These are phyloP conservation scores for Paecilomyces formosus DNA, from an alignment of 2,329 filamentous ascomycete species.

Conservation along the genomic window DNA sequence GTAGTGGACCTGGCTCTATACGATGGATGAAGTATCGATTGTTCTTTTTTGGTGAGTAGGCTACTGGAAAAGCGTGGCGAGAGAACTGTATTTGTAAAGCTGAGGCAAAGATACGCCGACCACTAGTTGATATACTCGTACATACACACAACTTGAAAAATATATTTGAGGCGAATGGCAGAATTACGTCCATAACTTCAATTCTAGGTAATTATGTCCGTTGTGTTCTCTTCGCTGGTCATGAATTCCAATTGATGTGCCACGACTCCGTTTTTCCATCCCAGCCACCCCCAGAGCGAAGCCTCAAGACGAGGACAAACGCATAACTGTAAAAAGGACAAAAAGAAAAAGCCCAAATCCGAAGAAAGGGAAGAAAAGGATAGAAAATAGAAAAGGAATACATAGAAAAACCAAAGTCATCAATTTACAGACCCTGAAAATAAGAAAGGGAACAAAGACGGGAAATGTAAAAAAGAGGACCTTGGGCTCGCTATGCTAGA, in stretches of 20 bases:
- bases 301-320: neutral
- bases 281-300: neutral
- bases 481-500: slow-evolving; percentile 32
- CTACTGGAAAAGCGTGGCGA: too few species aligned
- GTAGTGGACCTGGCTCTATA: too few species aligned
- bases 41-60: too few species aligned
- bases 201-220: neutral
- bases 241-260: neutral
- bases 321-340: neutral
- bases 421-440: slow-evolving; percentile 1
- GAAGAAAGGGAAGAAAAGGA: neutral
- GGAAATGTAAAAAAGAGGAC: slow-evolving; percentile 15
- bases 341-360: neutral
- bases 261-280: neutral
- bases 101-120: neutral
- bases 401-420: slow-evolving; percentile 1
- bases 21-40: too few species aligned
- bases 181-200: neutral
- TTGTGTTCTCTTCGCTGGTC: neutral
- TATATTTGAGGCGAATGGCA: neutral
- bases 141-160: neutral
- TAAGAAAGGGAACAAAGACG: slow-evolving; percentile 8
- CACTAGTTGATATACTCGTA: neutral
- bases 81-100: neutral
- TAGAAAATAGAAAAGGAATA: neutral